Evolutionary conservation across 164 flowering plant genomes (phyloP).

Genomic region (Vitis labrusca): DNA sequence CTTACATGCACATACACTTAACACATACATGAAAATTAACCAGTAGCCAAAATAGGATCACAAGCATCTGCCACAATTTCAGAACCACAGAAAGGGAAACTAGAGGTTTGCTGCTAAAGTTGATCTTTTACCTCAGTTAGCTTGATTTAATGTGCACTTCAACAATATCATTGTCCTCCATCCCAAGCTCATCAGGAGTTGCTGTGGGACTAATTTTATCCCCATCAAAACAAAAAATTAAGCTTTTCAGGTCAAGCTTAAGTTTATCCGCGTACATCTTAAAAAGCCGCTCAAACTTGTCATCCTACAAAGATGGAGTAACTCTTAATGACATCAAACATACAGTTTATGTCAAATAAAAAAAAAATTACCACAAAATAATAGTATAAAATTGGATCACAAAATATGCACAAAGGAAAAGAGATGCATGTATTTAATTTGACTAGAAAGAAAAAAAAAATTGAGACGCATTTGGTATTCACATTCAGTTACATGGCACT

Average conservation of each 20-base stretch:
- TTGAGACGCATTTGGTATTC: not conserved
- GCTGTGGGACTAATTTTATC: constrained; percentile 65
- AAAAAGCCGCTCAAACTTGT: constrained; percentile 79
- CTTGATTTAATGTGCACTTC: constrained; percentile 68
- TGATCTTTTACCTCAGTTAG: constrained; percentile 31
- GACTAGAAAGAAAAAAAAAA: not conserved
- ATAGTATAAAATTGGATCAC: not conserved
- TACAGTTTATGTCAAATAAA: not conserved
- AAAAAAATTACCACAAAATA: not conserved
- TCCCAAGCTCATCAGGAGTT: constrained; percentile 68
- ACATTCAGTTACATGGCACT: no score
- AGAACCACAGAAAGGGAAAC: not conserved
- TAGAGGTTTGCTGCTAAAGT: not conserved
- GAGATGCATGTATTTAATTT: no score
- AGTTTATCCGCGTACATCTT: constrained; percentile 71
- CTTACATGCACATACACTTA: no score
- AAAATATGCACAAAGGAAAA: not conserved
- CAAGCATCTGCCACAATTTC: constrained; percentile 1
- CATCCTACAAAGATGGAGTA: constrained; percentile 54
- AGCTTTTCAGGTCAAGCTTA: constrained; percentile 38
- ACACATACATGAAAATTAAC: no score
- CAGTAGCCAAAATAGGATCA: not conserved
- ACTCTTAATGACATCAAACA: not conserved
- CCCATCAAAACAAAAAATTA: constrained; percentile 86
- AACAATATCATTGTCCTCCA: constrained; percentile 91